Percentiles rank a stretch among this genome's conserved stretches.
phyloP scores from a whole-genome alignment of 805 yeast species.

The Candida dendrica region DNA sequence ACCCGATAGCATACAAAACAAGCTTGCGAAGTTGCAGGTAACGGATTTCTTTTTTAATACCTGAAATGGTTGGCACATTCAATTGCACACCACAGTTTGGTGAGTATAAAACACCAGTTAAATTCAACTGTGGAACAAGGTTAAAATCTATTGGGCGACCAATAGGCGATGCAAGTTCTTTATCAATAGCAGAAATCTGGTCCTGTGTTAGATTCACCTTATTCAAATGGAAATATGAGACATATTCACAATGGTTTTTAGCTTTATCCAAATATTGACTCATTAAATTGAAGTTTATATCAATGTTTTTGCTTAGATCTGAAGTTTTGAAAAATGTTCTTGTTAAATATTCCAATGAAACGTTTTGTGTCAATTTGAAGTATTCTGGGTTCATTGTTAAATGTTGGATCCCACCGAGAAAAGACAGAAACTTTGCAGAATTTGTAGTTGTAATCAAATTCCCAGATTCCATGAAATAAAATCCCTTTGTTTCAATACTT shows the following conservation, averaged over 20 bases:
- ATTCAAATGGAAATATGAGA: constrained; percentile 60
- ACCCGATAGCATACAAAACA: constrained; percentile 9
- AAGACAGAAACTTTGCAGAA: constrained; percentile 59
- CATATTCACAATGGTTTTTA: constrained; percentile 55
- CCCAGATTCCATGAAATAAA: constrained; percentile 63
- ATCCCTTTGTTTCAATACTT: constrained; percentile 45
- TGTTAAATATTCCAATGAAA: constrained; percentile 38
- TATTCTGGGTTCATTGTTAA: constrained; percentile 33
- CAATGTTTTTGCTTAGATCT: constrained; percentile 11
- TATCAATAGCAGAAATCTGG: constrained; percentile 58
- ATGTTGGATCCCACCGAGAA: constrained; percentile 55
- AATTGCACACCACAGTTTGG: constrained; percentile 80
- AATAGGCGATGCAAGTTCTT: constrained; percentile 63
- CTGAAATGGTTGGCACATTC: constrained; percentile 31
- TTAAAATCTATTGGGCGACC: constrained; percentile 63
- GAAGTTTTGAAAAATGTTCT: constrained; percentile 22
- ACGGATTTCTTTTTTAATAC: constrained; percentile 51
- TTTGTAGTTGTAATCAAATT: constrained; percentile 49
- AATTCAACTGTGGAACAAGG: constrained; percentile 44
- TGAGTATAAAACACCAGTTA: constrained; percentile 64
- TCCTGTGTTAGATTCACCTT: constrained; percentile 47
- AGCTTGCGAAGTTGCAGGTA: constrained; percentile 13
- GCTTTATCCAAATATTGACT: constrained; percentile 24
- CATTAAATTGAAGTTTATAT: constrained; percentile 16
- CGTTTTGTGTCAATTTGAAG: constrained; percentile 37